Conservation (phyloP, 1,284 basidiomycete species). For the Ganoderma lucidum region DNA sequence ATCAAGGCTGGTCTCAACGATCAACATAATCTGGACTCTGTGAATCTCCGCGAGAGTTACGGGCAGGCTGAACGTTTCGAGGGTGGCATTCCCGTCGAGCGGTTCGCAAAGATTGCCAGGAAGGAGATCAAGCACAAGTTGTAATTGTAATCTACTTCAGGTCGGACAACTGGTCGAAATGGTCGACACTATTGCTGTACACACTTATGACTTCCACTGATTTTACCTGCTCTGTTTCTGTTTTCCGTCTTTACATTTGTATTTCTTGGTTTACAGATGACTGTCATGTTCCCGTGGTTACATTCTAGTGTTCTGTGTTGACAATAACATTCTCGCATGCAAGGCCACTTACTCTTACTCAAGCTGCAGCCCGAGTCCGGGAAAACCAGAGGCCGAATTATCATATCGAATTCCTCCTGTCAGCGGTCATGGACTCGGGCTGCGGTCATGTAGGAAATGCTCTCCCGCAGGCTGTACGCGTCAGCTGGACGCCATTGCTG, state of each 20-base stretch:
- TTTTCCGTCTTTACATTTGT: background rate
- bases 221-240: background rate
- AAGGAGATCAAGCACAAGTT: conserved; percentile 75
- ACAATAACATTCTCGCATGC: background rate
- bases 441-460: background rate
- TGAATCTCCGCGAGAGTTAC: conserved; percentile 74
- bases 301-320: background rate
- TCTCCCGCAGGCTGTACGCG: background rate
- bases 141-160: conserved; percentile 18
- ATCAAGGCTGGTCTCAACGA: conserved; percentile 65
- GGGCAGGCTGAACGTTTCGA: conserved; percentile 70
- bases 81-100: conserved; percentile 60
- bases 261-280: background rate
- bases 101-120: conserved; percentile 64
- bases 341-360: background rate
- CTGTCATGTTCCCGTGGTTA: background rate
- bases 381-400: background rate
- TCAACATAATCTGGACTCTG: conserved; percentile 69
- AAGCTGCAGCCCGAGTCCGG: background rate
- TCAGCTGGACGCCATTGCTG: too few species aligned
- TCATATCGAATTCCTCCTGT: background rate
- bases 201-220: background rate
- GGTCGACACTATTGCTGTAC: background rate
- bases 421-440: background rate
- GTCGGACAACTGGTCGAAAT: background rate